phyloP scores from a whole-genome alignment of 2,329 filamentous ascomycete genomes.

The Cercospora canescens region DNA sequence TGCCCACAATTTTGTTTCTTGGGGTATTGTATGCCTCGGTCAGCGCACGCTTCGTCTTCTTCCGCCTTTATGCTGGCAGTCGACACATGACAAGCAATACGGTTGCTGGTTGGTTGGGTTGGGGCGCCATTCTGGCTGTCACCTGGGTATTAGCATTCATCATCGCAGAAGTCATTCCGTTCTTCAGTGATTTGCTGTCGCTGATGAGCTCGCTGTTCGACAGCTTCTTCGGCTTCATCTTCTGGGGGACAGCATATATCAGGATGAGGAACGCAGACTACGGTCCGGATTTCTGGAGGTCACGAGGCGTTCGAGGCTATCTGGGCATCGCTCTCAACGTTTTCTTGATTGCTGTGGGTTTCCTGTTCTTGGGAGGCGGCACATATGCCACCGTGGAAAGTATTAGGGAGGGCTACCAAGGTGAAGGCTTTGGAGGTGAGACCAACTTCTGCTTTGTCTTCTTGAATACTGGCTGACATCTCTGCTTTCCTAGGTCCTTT shows the following conservation, averaged over 20 bases:
- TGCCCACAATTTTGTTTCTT: constrained; percentile 89
- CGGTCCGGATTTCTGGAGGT: constrained; percentile 53
- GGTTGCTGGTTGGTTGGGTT: constrained; percentile 74
- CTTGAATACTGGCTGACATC: not conserved
- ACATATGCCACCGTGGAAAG: constrained; percentile 75
- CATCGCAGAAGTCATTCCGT: constrained; percentile 89
- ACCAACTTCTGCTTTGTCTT: not conserved
- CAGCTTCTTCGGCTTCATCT: constrained; percentile 93
- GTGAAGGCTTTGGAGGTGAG: constrained; percentile 61
- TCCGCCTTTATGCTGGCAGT: constrained; percentile 79
- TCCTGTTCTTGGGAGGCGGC: constrained; percentile 79
- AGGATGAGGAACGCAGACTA: constrained; percentile 70
- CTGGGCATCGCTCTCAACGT: constrained; percentile 67
- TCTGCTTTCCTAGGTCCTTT: not conserved
- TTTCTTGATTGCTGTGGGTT: constrained; percentile 68
- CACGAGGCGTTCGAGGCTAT: constrained; percentile 54
- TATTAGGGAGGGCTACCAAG: constrained; percentile 63
- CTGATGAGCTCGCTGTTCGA: constrained; percentile 88
- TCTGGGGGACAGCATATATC: constrained; percentile 83
- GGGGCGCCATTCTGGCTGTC: constrained; percentile 70
- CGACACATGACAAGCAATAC: constrained; percentile 81
- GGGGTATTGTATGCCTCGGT: constrained; percentile 90
- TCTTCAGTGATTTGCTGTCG: constrained; percentile 76
- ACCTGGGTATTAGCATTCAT: constrained; percentile 90
- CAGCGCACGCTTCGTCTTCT: constrained; percentile 87